Base-by-base conservation (phyloP, 345 rosid species). In the Citrus australasica region DNA sequence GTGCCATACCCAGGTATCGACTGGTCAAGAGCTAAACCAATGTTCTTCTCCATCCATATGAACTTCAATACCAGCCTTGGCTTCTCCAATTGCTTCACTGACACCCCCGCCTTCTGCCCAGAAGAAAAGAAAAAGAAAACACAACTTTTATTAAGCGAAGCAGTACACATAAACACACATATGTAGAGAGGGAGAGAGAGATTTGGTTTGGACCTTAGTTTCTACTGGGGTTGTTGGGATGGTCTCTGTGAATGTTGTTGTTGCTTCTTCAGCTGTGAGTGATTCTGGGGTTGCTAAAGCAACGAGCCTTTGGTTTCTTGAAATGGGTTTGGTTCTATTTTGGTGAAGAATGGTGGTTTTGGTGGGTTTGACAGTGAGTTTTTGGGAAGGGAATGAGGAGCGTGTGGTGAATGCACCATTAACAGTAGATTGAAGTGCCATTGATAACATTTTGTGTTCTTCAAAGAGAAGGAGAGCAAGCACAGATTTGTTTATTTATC, bases 41-140 rank as follows among this genome's bases (percentile, higher is more conserved):
- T 91, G 88, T 91, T 91, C 89, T 92, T 92, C 85, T 92, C 93
- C 97, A 91, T 91, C 97, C 97, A 92, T 79, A 92, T 86, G 76
- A 92, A 91, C 83, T 92, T 92, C 78, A 92, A 81, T 62, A 92
- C 91, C 74, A 91, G 74, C 82, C 92, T 86, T 38, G 93, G 87
- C 68, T 88, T 92, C 89, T 84, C 84, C 78, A 81, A 69, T 82
- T 82, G 85, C 74, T 86, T 85, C 84, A 82, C 90, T 66, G 25
- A 46, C 61, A 78, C 86, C 79, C 76, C 80, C 65, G 25, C 75
- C 79, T 74, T 86, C 84, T 85, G 88, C 85, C 69, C 69, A 75
- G 80, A 73, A 48, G 14, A 30, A 32, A 78, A 2, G 67, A 46
- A 5, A 33, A 32, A 78, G 1, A 74, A 55, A 5, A 38, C 42